Percentiles rank a stretch among this genome's conserved stretches.
phyloP scores from a whole-genome alignment of 139 green algal species.

The Ulvella scutata region DNA sequence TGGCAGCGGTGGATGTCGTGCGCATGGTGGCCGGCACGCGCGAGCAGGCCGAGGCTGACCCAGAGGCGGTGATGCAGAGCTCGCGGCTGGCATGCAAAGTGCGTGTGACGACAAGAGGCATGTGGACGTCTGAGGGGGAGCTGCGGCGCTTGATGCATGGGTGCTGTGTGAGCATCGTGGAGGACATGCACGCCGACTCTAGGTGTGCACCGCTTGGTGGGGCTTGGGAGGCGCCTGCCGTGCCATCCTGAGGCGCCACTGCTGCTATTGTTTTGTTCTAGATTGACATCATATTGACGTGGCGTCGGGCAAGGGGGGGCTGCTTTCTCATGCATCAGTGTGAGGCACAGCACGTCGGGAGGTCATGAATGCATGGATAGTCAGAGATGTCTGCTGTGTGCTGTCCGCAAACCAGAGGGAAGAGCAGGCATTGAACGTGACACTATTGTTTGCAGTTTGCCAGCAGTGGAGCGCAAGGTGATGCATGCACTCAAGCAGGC shows the following conservation, averaged over 20 bases:
- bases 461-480: conserved; percentile 59
- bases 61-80: neutral
- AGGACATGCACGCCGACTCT: neutral
- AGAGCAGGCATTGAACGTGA: too few species aligned
- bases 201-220: too few species aligned
- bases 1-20: conserved; percentile 65
- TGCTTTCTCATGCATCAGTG: too few species aligned
- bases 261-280: neutral
- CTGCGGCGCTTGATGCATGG: conserved; percentile 56
- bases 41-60: neutral
- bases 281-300: neutral
- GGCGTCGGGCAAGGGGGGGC: neutral
- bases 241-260: neutral
- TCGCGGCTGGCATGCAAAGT: conserved; percentile 18
- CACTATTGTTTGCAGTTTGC: conserved; percentile 37
- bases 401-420: too few species aligned
- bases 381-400: too few species aligned
- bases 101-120: conserved; percentile 70
- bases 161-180: neutral
- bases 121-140: conserved; percentile 73
- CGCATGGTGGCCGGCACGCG: conserved; percentile 7
- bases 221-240: too few species aligned
- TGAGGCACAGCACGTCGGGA: too few species aligned
- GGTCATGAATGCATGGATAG: too few species aligned
- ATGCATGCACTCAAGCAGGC: conserved; percentile 32